Base-by-base conservation (phyloP, 306 rosid species). In the Vicia sativa region DNA sequence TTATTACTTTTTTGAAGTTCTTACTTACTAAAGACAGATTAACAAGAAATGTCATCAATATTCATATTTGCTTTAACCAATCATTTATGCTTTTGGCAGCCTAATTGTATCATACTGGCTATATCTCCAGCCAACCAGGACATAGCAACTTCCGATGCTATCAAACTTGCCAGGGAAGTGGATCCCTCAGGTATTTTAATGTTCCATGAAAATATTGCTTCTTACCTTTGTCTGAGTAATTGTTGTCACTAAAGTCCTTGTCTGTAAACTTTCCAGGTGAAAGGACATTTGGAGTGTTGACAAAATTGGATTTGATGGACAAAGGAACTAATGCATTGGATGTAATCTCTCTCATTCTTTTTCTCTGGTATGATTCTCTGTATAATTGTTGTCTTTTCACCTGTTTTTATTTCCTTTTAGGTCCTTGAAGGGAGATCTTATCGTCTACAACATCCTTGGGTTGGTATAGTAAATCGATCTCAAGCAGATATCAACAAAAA, bases 381-480 rank as follows among this genome's bases (percentile, higher is more conserved):
- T 73, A 42, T 63, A 39, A 55, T 14, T 48, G 18, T 52, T 66
- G 6, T 46, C 46, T 11, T 61, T 11, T 58, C 12, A 53, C 63
- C 56, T 15, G 5, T 52, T 39, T 57, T 74, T 74, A 31, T 76
- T 57, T 14, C 46, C 46, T 34, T 39, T 7, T 55, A 93, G 99
- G 99, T 93, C 68, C 82, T 93, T 60, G 99, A 90, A 85, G 99
- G 99, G 73, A 90, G 89, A 82, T 82, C 99, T 57, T 93, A 93
- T 58, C 87, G 97, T 50, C 74, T 93, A 76, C 99, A 90, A 81
- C 87, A 55, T 0, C 99, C 97, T 46, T 93, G 99, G 99, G 99
- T 93, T 82, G 97, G 99, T 60, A 70, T 93, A 72, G 99, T 93
- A 61, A 93, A 93, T 80, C 91, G 99, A 65, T 93, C 99, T 56